These are phyloP conservation scores for Solanum megistacrolobum DNA, from an alignment of 257 asterid genomes.

Conservation along the genomic window DNA sequence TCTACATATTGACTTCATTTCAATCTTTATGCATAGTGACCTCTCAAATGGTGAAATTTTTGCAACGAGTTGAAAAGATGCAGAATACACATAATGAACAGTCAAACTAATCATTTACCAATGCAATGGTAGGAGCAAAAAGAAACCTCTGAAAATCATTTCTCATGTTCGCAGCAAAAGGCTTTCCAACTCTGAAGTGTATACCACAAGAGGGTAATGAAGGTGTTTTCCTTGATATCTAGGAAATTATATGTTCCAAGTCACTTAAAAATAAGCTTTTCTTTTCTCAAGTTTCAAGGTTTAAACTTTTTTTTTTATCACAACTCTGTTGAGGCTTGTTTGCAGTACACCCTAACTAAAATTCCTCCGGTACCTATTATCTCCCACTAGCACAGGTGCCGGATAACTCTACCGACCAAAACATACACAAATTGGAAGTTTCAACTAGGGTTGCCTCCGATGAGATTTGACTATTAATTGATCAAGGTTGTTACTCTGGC, in stretches of 20 bases:
- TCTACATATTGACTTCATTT: background rate
- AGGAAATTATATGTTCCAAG: background rate
- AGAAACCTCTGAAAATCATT: background rate
- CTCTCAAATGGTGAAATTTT: background rate
- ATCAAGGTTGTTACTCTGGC: background rate
- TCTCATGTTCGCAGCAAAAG: background rate
- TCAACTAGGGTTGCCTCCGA: background rate
- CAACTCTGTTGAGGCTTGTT: background rate
- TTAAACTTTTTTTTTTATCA: background rate
- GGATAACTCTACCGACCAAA: background rate
- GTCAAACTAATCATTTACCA: background rate
- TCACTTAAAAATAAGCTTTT: background rate
- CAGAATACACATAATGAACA: background rate
- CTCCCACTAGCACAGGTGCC: background rate
- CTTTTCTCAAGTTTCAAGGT: background rate
- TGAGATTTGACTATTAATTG: background rate
- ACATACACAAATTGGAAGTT: background rate
- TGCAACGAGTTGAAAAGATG: background rate
- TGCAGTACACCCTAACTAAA: background rate
- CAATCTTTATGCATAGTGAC: background rate
- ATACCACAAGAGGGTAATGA: background rate
- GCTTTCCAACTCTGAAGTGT: background rate
- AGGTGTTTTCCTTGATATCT: background rate
- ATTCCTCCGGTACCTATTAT: background rate
- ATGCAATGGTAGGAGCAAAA: background rate